A percentile compares a stretch with the other conserved stretches of the same genome.
Evolutionary conservation across 108 stramenopile genomes (phyloP).

Genomic region (Cyclotella cryptica): DNA sequence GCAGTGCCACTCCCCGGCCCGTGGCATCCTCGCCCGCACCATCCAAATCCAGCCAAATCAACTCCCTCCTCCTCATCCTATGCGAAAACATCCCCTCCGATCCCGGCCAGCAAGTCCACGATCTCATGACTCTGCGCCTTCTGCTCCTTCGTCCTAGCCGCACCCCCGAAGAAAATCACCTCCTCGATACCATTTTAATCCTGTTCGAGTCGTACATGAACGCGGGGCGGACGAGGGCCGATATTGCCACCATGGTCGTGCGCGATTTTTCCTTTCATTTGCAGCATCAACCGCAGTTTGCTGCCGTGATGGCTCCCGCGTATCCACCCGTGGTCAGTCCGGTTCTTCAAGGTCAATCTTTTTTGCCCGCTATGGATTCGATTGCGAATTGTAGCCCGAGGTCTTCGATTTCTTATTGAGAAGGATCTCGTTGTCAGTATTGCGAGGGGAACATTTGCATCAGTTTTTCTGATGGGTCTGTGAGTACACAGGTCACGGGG

Average conservation of each 20-base stretch:
- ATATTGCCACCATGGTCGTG: conserved; percentile 83
- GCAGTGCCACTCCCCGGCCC: background rate
- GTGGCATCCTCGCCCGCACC: background rate
- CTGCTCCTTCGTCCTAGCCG: conserved; percentile 62
- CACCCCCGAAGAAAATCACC: conserved; percentile 69
- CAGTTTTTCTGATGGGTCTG: too few species aligned
- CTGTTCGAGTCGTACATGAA: conserved; percentile 74
- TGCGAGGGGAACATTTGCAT: too few species aligned
- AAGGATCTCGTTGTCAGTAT: background rate
- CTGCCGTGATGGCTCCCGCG: background rate
- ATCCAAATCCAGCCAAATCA: conserved; percentile 20
- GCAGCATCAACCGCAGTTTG: background rate
- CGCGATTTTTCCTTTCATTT: conserved; percentile 64
- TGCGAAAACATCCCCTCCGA: conserved; percentile 83
- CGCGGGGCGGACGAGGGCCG: conserved; percentile 62
- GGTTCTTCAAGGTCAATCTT: background rate
- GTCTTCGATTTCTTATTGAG: conserved; percentile 6
- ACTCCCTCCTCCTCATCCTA: conserved; percentile 54
- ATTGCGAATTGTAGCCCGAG: background rate
- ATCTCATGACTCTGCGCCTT: conserved; percentile 80
- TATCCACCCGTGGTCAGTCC: background rate
- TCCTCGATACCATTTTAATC: conserved; percentile 70
- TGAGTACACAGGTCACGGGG: too few species aligned
- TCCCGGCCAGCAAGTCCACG: conserved; percentile 67
- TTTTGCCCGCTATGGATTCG: too few species aligned